phyloP scores from a whole-genome alignment of 164 flowering plant genomes.

The Paratinospora sagittata region DNA sequence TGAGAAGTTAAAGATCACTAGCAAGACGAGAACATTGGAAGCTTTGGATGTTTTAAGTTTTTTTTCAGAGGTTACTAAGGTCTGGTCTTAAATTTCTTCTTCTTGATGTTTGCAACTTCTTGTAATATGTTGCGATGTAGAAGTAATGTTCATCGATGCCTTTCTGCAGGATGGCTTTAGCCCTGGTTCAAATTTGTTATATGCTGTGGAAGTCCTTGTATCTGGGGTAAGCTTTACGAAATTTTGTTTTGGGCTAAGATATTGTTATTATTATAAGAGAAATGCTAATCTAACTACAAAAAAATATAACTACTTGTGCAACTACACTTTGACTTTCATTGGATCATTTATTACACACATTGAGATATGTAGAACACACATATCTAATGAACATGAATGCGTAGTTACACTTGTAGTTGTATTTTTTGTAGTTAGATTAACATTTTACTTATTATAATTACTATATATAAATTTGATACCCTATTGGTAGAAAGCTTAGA shows the following conservation, averaged over 20 bases:
- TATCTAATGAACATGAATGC: too few relatives aligned
- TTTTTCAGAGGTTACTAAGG: conserved; percentile 85
- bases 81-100: conserved; percentile 20
- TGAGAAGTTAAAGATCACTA: conserved; percentile 84
- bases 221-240: conserved; percentile 68
- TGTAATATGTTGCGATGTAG: conserved; percentile 1
- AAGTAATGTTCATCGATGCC: conserved; percentile 14
- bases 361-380: too few relatives aligned
- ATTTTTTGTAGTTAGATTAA: too few relatives aligned
- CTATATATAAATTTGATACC: too few relatives aligned
- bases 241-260: conserved; percentile 1
- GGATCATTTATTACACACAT: too few relatives aligned
- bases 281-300: too few relatives aligned
- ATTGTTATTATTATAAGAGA: not conserved
- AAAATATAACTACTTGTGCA: too few relatives aligned
- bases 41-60: conserved; percentile 49
- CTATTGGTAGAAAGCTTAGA: too few relatives aligned
- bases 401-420: too few relatives aligned
- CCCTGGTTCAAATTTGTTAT: conserved; percentile 83
- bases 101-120: not conserved
- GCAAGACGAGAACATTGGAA: conserved; percentile 78
- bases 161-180: conserved; percentile 70
- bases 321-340: too few relatives aligned
- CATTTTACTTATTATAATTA: too few relatives aligned
- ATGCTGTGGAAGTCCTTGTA: conserved; percentile 83